Percentiles rank a stretch among this genome's conserved stretches.
Conservation (phyloP, 495 filamentous ascomycete genomes). For the Tetracladium setigerum region DNA sequence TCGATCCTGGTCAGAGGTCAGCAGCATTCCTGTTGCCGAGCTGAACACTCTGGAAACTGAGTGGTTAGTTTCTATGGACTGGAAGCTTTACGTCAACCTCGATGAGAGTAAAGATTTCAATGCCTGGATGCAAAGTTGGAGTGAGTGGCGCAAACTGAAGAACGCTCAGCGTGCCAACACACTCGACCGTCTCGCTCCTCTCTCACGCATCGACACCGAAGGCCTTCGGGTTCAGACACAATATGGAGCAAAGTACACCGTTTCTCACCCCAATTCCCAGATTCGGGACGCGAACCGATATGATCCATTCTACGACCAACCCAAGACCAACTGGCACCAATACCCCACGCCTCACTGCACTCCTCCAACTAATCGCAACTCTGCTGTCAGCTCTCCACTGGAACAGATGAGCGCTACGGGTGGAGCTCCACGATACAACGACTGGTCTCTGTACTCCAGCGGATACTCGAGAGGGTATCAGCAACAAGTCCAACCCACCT, state of each 20-base stretch:
- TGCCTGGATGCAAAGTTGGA: slow-evolving; percentile 79
- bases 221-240: slow-evolving; percentile 9
- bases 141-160: slow-evolving; percentile 63
- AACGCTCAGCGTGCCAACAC: slow-evolving; percentile 34
- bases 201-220: slow-evolving; percentile 24
- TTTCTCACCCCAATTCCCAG: not conserved
- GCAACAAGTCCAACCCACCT: slow-evolving; percentile 6
- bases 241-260: slow-evolving; percentile 11
- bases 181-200: slow-evolving; percentile 24
- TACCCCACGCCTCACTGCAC: slow-evolving; percentile 21
- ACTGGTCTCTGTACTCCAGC: slow-evolving; percentile 18
- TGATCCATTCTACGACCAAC: slow-evolving; percentile 17
- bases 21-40: slow-evolving; percentile 79
- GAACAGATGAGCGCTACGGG: slow-evolving; percentile 21
- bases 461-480: slow-evolving; percentile 14
- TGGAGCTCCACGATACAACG: slow-evolving; percentile 18
- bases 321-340: slow-evolving; percentile 8
- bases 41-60: slow-evolving; percentile 87
- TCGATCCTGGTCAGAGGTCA: slow-evolving; percentile 97
- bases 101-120: slow-evolving; percentile 74
- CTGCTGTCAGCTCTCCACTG: slow-evolving; percentile 17
- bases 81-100: slow-evolving; percentile 83
- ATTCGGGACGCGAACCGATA: slow-evolving; percentile 6
- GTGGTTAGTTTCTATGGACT: slow-evolving; percentile 80
- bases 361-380: slow-evolving; percentile 23